These are phyloP conservation scores for Cyclocybe aegerita DNA, from an alignment of 768 basidiomycete genomes.

Conservation along the genomic window DNA sequence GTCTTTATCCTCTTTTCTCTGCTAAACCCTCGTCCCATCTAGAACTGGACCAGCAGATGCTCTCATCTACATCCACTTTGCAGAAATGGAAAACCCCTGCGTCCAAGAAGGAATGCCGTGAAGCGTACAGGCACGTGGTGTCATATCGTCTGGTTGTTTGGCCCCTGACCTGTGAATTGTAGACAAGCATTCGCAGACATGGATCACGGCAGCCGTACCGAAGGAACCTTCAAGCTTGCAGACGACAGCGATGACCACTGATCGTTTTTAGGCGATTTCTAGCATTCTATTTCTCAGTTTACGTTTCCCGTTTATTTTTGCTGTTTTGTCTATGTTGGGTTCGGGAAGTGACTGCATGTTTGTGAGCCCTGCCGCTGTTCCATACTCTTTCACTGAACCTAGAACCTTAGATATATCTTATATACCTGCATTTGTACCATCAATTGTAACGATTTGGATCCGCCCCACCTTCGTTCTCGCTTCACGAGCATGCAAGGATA, in stretches of 20 bases:
- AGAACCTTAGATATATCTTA: no score
- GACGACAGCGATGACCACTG: constrained; percentile 3
- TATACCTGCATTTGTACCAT: no score
- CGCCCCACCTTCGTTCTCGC: no score
- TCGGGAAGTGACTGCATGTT: neutral
- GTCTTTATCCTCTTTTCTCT: neutral
- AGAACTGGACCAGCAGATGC: constrained; percentile 68
- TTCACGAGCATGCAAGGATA: no score
- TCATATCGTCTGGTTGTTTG: neutral
- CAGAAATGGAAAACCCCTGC: constrained; percentile 61
- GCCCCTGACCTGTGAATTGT: neutral
- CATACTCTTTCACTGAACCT: no score
- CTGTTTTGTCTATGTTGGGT: neutral
- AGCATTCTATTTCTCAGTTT: neutral
- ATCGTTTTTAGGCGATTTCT: neutral
- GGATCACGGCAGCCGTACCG: constrained; percentile 3
- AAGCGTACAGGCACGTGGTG: constrained; percentile 57
- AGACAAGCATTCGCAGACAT: constrained; percentile 18
- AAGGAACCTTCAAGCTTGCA: neutral
- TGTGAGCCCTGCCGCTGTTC: no score
- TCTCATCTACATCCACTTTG: constrained; percentile 41
- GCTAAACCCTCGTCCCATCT: neutral
- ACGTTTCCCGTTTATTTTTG: neutral
- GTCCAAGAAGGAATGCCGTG: constrained; percentile 54
- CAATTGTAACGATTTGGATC: no score